phyloP scores from a whole-genome alignment of 2,329 filamentous ascomycete species.

The Trichoderma atroviride region DNA sequence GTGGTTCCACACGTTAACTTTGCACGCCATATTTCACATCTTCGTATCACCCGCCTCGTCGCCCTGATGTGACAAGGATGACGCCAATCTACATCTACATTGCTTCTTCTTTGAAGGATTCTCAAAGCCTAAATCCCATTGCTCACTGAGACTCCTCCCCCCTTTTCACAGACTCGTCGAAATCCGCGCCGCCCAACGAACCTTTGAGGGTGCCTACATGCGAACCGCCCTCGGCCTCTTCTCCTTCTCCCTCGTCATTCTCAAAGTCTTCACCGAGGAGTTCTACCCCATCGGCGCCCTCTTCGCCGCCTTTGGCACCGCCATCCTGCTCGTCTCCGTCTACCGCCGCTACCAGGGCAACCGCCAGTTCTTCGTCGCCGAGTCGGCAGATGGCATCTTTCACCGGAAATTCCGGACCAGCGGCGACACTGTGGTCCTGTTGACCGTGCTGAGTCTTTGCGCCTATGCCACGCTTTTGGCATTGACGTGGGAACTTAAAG shows the following conservation, averaged over 20 bases:
- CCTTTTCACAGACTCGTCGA: slow-evolving; percentile 70
- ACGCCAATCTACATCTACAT: not conserved
- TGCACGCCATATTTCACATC: not conserved
- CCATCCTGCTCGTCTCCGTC: slow-evolving; percentile 78
- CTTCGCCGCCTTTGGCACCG: slow-evolving; percentile 88
- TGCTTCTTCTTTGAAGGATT: not conserved
- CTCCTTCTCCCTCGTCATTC: slow-evolving; percentile 87
- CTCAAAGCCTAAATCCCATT: not conserved
- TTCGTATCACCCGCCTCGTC: not conserved
- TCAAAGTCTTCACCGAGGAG: slow-evolving; percentile 91
- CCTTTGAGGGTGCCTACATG: slow-evolving; percentile 96
- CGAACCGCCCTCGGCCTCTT: slow-evolving; percentile 94
- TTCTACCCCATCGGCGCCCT: slow-evolving; percentile 97
- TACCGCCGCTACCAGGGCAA: slow-evolving; percentile 92
- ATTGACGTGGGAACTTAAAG: slow-evolving; percentile 52
- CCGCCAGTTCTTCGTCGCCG: slow-evolving; percentile 78
- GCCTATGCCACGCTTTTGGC: slow-evolving; percentile 61
- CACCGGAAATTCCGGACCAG: slow-evolving; percentile 64
- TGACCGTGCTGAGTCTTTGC: slow-evolving; percentile 58
- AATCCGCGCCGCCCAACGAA: slow-evolving; percentile 90
- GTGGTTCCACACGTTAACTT: slow-evolving; percentile 33
- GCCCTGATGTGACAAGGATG: not conserved
- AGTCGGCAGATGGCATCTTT: slow-evolving; percentile 38
- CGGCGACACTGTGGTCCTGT: slow-evolving; percentile 62
- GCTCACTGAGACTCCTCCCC: not conserved